These are phyloP conservation scores for Phytophthora pini DNA, from an alignment of 352 stramenopile species.

Conservation along the genomic window DNA sequence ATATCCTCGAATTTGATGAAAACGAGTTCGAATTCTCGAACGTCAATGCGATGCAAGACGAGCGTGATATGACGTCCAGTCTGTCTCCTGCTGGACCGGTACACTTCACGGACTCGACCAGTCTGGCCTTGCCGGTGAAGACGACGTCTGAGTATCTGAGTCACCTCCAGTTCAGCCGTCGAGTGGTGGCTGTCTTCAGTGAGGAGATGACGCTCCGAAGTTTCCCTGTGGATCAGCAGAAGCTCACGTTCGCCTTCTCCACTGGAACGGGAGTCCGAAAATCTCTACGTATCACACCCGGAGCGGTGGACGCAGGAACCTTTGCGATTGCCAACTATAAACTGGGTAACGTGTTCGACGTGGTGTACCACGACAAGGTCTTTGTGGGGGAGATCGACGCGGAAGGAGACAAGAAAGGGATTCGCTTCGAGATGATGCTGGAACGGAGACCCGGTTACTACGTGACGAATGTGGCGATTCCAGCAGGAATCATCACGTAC, in stretches of 20 bases:
- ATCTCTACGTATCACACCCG: conserved; percentile 41
- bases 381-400: conserved; percentile 53
- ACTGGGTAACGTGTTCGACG: conserved; percentile 59
- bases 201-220: conserved; percentile 65
- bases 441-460: conserved; percentile 61
- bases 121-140: conserved; percentile 22
- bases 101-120: conserved; percentile 38
- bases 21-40: conserved; percentile 55
- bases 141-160: conserved; percentile 29
- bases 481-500: conserved; percentile 57
- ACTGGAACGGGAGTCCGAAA: conserved; percentile 42
- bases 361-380: conserved; percentile 58
- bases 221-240: conserved; percentile 72
- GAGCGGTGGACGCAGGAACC: conserved; percentile 41
- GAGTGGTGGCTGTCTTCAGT: conserved; percentile 52
- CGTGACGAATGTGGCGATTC: conserved; percentile 60
- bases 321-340: conserved; percentile 64
- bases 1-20: conserved; percentile 49
- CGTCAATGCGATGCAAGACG: conserved; percentile 42
- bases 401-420: conserved; percentile 43
- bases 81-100: conserved; percentile 34
- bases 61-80: conserved; percentile 39
- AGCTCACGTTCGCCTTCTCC: conserved; percentile 58
- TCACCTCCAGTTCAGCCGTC: conserved; percentile 51
- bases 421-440: conserved; percentile 68